phyloP scores from a whole-genome alignment of 306 rosid species.

The Vicia faba region DNA sequence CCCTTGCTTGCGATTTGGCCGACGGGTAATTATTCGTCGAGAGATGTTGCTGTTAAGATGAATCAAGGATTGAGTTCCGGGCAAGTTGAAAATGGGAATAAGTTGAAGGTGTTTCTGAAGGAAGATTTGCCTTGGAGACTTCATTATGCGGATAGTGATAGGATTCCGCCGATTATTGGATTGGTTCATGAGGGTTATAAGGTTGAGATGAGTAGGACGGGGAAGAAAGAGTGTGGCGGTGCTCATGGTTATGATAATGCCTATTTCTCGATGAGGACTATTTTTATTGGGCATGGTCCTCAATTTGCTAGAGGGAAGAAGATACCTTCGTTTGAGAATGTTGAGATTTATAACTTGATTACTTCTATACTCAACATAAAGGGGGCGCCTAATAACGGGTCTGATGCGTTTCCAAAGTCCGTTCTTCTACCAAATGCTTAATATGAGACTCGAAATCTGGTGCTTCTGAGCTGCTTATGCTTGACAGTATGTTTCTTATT shows the following conservation, averaged over 20 bases:
- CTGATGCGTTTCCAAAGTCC: conserved; percentile 59
- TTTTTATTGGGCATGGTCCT: conserved; percentile 92
- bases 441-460: not conserved
- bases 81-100: conserved; percentile 67
- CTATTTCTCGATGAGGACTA: conserved; percentile 84
- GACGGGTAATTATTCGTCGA: conserved; percentile 38
- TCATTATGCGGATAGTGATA: conserved; percentile 63
- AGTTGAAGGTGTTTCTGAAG: conserved; percentile 70
- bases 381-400: conserved; percentile 83
- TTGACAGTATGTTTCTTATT: not conserved
- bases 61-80: conserved; percentile 72
- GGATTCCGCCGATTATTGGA: conserved; percentile 79
- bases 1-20: conserved; percentile 83
- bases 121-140: conserved; percentile 79
- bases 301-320: conserved; percentile 74
- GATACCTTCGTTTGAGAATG: conserved; percentile 86
- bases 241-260: conserved; percentile 90
- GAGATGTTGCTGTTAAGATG: conserved; percentile 55
- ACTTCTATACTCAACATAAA: conserved; percentile 74
- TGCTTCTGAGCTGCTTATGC: not conserved
- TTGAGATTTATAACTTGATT: conserved; percentile 80
- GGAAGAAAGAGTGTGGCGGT: conserved; percentile 71
- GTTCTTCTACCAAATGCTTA: conserved; percentile 59
- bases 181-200: conserved; percentile 71
- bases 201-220: conserved; percentile 62